Evolutionary conservation across 2,329 filamentous ascomycete species (phyloP).

Genomic region (Eutypella sp.): DNA sequence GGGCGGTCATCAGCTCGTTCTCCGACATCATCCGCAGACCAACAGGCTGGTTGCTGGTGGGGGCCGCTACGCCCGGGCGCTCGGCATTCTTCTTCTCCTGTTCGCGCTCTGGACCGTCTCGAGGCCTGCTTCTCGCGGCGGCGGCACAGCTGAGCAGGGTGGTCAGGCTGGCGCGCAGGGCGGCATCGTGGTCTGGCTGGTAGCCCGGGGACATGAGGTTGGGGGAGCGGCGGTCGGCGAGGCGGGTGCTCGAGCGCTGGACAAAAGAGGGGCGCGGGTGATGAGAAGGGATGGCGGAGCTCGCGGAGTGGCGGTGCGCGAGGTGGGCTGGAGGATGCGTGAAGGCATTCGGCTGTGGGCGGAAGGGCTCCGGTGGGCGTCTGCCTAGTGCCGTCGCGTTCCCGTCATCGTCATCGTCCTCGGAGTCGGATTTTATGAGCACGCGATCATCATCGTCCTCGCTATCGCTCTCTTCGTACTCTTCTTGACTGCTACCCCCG

Average conservation of each 20-base stretch:
- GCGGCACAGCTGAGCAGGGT: slow-evolving; percentile 93
- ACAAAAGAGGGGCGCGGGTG: slow-evolving; percentile 45
- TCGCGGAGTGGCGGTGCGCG: slow-evolving; percentile 45
- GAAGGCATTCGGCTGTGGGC: slow-evolving; percentile 88
- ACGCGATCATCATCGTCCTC: slow-evolving; percentile 63
- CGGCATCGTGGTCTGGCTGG: slow-evolving; percentile 88
- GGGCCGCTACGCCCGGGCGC: slow-evolving; percentile 27
- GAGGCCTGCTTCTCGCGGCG: slow-evolving; percentile 77
- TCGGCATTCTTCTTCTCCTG: slow-evolving; percentile 29
- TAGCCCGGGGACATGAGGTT: slow-evolving; percentile 70
- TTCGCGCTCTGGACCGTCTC: slow-evolving; percentile 58
- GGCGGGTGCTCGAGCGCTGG: slow-evolving; percentile 42
- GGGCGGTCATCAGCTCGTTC: slow-evolving; percentile 48
- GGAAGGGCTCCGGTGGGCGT: slow-evolving; percentile 56
- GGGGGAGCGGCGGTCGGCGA: slow-evolving; percentile 40
- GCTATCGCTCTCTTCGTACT: slow-evolving; percentile 90
- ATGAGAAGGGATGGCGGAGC: slow-evolving; percentile 44
- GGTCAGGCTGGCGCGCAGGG: slow-evolving; percentile 85
- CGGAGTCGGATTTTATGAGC: slow-evolving; percentile 36
- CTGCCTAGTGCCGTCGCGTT: slow-evolving; percentile 74
- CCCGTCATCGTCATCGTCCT: slow-evolving; percentile 60
- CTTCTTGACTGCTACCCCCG: slow-evolving; percentile 76
- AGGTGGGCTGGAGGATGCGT: slow-evolving; percentile 66
- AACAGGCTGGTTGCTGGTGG: slow-evolving; percentile 49
- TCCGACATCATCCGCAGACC: slow-evolving; percentile 57